phyloP scores from a whole-genome alignment of 805 yeast species.

The Ogataea angusta region DNA sequence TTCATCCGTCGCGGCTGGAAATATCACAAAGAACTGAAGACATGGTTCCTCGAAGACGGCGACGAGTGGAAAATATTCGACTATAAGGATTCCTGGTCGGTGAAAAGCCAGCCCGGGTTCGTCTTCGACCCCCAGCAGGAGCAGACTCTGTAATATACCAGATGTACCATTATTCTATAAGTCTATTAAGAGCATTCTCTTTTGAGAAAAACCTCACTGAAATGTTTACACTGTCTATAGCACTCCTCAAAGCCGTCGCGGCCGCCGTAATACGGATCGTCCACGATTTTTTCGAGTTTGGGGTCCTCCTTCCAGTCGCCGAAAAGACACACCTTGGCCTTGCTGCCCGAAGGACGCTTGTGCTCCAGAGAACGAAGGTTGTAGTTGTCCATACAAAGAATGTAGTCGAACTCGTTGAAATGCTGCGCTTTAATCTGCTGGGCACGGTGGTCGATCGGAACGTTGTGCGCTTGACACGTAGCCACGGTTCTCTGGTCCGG shows the following conservation, averaged over 20 bases:
- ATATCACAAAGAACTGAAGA: constrained; percentile 63
- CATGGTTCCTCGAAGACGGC: constrained; percentile 72
- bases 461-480: constrained; percentile 67
- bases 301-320: constrained; percentile 73
- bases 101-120: constrained; percentile 41
- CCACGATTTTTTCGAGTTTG: constrained; percentile 55
- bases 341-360: constrained; percentile 49
- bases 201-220: constrained; percentile 66
- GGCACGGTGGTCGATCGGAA: constrained; percentile 71
- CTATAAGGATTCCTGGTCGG: constrained; percentile 48
- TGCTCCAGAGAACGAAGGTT: constrained; percentile 50
- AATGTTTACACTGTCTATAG: constrained; percentile 70
- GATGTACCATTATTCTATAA: neutral
- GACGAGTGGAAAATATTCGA: constrained; percentile 77
- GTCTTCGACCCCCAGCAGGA: constrained; percentile 32
- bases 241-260: constrained; percentile 75
- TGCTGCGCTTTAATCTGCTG: constrained; percentile 58
- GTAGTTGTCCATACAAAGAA: constrained; percentile 69
- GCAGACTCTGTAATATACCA: constrained; percentile 17
- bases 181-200: constrained; percentile 35
- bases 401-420: constrained; percentile 59
- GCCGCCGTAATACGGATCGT: constrained; percentile 94
- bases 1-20: constrained; percentile 79
- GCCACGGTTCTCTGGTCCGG: constrained; percentile 76
- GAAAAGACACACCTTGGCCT: constrained; percentile 57